Evolutionary conservation across 1,139 yeast species (phyloP).

Genomic region (Pichia sp.): DNA sequence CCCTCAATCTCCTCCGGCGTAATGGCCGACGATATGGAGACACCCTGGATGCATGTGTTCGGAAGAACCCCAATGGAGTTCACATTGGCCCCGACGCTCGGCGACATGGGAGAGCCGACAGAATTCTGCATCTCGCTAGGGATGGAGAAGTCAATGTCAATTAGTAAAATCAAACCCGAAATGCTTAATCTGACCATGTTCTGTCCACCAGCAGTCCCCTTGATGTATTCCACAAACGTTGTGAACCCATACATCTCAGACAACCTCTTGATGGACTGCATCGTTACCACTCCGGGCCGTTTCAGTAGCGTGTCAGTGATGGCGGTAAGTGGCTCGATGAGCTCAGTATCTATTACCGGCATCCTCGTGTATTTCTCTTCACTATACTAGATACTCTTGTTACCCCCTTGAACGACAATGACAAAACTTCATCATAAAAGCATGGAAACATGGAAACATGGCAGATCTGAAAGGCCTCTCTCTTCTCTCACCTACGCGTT

Average conservation of each 20-base stretch:
- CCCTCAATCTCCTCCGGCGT: slow-evolving; percentile 25
- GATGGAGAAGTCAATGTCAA: slow-evolving; percentile 31
- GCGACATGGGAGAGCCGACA: slow-evolving; percentile 12
- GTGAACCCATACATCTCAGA: slow-evolving; percentile 35
- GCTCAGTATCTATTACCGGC: slow-evolving; percentile 32
- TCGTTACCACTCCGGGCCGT: slow-evolving; percentile 31
- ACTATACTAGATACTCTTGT: background rate
- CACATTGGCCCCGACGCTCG: slow-evolving; percentile 1
- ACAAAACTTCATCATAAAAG: background rate
- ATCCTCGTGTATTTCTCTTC: slow-evolving; percentile 11
- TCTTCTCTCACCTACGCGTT: too few relatives aligned
- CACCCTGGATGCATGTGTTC: slow-evolving; percentile 4
- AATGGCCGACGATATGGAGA: slow-evolving; percentile 30
- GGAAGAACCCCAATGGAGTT: slow-evolving; percentile 6
- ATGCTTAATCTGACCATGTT: slow-evolving; percentile 8
- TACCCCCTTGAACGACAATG: background rate
- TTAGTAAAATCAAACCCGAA: slow-evolving; percentile 31
- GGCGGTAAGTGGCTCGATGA: slow-evolving; percentile 29
- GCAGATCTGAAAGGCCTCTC: background rate
- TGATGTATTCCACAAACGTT: slow-evolving; percentile 28
- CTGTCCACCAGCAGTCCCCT: background rate
- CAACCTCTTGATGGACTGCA: slow-evolving; percentile 30
- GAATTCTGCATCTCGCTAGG: background rate
- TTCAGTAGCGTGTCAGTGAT: slow-evolving; percentile 31
- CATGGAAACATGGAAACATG: background rate